Evolutionary conservation across 2,329 filamentous ascomycete species (phyloP).

Genomic region (Aureobasidium sp.): DNA sequence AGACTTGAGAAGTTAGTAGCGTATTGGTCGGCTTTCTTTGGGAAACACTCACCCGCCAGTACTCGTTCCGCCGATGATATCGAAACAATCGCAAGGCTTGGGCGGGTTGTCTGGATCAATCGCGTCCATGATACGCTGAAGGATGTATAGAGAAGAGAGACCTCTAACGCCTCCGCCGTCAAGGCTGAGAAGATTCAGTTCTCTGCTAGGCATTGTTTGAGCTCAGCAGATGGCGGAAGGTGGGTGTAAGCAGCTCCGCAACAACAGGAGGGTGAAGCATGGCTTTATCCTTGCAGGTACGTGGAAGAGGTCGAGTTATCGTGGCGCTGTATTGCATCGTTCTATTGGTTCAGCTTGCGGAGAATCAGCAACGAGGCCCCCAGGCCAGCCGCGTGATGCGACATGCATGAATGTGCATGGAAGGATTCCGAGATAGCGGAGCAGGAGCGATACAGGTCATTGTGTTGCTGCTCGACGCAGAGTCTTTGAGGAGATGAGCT

Average conservation of each 20-base stretch:
- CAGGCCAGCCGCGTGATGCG: too few species aligned
- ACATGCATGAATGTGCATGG: too few species aligned
- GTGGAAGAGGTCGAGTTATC: too few species aligned
- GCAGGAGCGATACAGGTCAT: too few species aligned
- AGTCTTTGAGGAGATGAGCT: too few species aligned
- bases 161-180: conserved; percentile 36
- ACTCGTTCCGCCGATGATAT: conserved; percentile 34
- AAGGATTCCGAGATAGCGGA: too few species aligned
- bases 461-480: too few species aligned
- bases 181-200: conserved; percentile 16
- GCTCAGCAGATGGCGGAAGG: too few species aligned
- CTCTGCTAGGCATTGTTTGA: neutral
- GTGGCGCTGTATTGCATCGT: too few species aligned
- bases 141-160: conserved; percentile 30
- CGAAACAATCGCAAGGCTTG: conserved; percentile 31
- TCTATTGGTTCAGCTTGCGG: too few species aligned
- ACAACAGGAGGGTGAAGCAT: neutral
- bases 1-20: neutral
- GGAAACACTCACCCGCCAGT: conserved; percentile 26
- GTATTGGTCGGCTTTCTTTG: neutral
- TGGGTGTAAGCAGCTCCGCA: too few species aligned
- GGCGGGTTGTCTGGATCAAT: conserved; percentile 22
- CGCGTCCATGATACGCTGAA: conserved; percentile 27
- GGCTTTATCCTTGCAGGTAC: neutral
- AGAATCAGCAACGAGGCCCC: too few species aligned